Percentiles rank a stretch among this genome's conserved stretches.
phyloP scores from a whole-genome alignment of 176 grass and related monocot species.

The Ananas comosus region DNA sequence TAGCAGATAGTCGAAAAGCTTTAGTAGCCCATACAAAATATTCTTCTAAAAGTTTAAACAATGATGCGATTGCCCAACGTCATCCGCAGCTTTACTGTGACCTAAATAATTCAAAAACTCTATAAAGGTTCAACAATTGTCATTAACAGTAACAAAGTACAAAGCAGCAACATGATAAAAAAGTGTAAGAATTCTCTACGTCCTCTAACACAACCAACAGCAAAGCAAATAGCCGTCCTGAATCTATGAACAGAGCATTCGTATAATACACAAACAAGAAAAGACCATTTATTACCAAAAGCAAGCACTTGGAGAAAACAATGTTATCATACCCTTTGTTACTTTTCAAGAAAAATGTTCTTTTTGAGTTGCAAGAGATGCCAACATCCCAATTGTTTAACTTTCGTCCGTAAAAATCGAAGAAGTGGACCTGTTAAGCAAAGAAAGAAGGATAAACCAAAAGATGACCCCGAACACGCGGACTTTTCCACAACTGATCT shows the following conservation, averaged over 20 bases:
- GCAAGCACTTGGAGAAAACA: not conserved
- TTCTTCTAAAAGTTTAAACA: not conserved
- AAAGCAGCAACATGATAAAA: not conserved
- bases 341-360: conserved; percentile 62
- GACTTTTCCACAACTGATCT: no score
- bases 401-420: conserved; percentile 93
- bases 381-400: conserved; percentile 76
- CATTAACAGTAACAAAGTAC: not conserved
- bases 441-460: conserved; percentile 15
- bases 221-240: not conserved
- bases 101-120: not conserved
- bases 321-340: conserved; percentile 55
- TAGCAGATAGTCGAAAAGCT: not conserved
- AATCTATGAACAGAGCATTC: conserved; percentile 2
- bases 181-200: not conserved
- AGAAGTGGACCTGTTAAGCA: conserved; percentile 65
- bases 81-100: not conserved
- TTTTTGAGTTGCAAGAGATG: conserved; percentile 75
- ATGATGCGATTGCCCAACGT: not conserved
- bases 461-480: not conserved
- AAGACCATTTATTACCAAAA: not conserved
- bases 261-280: not conserved
- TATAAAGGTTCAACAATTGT: not conserved
- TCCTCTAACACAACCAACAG: conserved; percentile 1
- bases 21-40: not conserved